Evolutionary conservation across 768 basidiomycete species (phyloP).

Genomic region (Mycena alexandri): DNA sequence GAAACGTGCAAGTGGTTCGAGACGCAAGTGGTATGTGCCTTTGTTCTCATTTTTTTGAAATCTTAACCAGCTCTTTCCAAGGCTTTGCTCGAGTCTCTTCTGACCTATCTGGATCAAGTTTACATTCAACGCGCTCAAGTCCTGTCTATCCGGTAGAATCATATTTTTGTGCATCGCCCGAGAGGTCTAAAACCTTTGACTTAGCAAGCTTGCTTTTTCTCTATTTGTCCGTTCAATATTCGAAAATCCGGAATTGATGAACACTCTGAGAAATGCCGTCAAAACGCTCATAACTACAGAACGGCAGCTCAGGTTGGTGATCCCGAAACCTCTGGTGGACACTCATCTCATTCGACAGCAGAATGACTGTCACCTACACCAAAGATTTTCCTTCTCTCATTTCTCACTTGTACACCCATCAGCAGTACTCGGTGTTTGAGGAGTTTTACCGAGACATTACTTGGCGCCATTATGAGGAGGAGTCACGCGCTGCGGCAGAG

Average conservation of each 20-base stretch:
- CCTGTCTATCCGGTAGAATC: conserved; percentile 61
- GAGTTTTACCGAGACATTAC: conserved; percentile 65
- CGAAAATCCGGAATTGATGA: conserved; percentile 56
- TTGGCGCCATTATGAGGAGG: conserved; percentile 62
- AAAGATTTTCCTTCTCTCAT: conserved; percentile 63
- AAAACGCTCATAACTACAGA: conserved; percentile 68
- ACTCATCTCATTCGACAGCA: conserved; percentile 48
- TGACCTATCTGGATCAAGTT: conserved; percentile 79
- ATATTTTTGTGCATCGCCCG: neutral
- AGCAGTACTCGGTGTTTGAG: conserved; percentile 73
- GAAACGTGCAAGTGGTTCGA: conserved; percentile 74
- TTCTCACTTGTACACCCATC: conserved; percentile 66
- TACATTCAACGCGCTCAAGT: conserved; percentile 62
- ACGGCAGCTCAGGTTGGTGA: conserved; percentile 55
- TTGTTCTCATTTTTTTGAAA: neutral
- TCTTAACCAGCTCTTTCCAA: conserved; percentile 40
- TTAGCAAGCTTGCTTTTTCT: conserved; percentile 68
- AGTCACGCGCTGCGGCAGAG: conserved; percentile 59
- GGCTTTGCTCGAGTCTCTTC: conserved; percentile 70
- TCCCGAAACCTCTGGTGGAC: neutral
- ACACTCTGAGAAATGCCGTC: conserved; percentile 60
- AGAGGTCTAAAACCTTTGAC: neutral
- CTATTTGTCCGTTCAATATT: conserved; percentile 68
- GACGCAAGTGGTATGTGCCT: conserved; percentile 67
- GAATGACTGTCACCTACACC: conserved; percentile 45